A percentile compares a stretch with the other conserved stretches of the same genome.
Conservation (phyloP, 169 alveolate genomes). For the Babesia bovis region DNA sequence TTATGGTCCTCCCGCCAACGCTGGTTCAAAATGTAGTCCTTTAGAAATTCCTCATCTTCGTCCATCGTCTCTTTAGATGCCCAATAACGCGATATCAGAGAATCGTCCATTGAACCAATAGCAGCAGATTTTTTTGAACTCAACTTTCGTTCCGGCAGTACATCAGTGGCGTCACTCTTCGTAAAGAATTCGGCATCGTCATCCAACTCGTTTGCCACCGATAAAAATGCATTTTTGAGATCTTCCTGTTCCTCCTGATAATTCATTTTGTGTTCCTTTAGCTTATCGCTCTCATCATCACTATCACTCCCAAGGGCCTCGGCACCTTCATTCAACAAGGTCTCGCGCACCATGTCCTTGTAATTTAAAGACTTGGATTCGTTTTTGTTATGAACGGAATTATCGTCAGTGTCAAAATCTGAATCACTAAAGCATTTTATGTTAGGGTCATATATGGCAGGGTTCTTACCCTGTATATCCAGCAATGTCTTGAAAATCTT, state of each 20-base stretch:
- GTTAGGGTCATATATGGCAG: constrained; percentile 71
- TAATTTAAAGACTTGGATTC: constrained; percentile 53
- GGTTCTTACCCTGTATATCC: constrained; percentile 74
- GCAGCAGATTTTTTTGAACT: not conserved
- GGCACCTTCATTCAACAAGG: constrained; percentile 72
- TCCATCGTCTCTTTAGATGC: constrained; percentile 59
- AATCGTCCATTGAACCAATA: constrained; percentile 36
- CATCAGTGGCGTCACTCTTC: constrained; percentile 60
- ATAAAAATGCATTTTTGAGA: constrained; percentile 67
- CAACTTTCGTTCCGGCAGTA: constrained; percentile 39
- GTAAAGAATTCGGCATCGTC: constrained; percentile 46
- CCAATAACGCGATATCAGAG: constrained; percentile 61
- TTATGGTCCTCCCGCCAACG: constrained; percentile 76
- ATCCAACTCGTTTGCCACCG: constrained; percentile 69
- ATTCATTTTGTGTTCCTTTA: constrained; percentile 9
- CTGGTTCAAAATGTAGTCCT: constrained; percentile 78
- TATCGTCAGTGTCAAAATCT: constrained; percentile 66
- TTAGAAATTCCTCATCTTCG: constrained; percentile 75
- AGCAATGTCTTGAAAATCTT: constrained; percentile 73
- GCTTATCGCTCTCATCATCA: constrained; percentile 41
- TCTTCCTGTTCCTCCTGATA: constrained; percentile 70
- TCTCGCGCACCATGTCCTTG: constrained; percentile 69
- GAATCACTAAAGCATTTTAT: constrained; percentile 69
- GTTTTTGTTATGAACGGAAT: not conserved
- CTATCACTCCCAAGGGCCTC: constrained; percentile 69